Base-by-base conservation (phyloP, 139 green algal genomes). In the Picochlorum sp. region DNA sequence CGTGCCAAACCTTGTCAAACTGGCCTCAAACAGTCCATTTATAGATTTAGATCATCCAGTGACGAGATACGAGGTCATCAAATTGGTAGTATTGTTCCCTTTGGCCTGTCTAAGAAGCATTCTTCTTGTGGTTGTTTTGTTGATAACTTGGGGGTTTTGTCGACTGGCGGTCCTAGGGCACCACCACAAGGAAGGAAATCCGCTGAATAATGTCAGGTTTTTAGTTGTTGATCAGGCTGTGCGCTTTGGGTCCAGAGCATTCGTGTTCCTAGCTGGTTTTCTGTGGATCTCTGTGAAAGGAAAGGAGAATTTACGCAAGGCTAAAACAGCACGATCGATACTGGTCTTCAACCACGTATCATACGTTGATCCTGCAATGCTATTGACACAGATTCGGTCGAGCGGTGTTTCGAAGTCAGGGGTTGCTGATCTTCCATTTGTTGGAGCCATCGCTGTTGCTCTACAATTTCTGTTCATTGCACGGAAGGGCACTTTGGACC, bases 381-480 rank as follows among this genome's bases (percentile, higher is more conserved):
- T 54, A 11, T 16, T 44, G 32, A 47, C 56, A 15, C 63, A 28
- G 47, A 18, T 28, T 54, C 15, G 20, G 13, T 20, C 44, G 37
- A 55, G 49, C 10, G 63, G 56, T 57, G 49, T 82, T 6, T 69
- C 75, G 56, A 82, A 80, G 52, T 32, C 72, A 1, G 47, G 57
- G 7, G 71, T 84, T 5, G 71, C 71, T 28, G 58, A 54, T 15
- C 65, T 83, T 21, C 78, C 78, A 7, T 78, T 81, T 55, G 61
- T 84, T 26, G 78, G 77, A 45, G 34, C 49, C 2, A 72, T 76
- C 26, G 49, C 59, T 5, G 20, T 56, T 18, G 74, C 68, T 16
- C 58, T 82, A 54, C 74, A 80, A 54, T 77, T 83, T n/a, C 55
- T 83, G n/a, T 83, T 83, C 41, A 60, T 83, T 7, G 49, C 73